Base-by-base conservation (phyloP, 768 basidiomycete species). In the Xanthoconium stramineum region DNA sequence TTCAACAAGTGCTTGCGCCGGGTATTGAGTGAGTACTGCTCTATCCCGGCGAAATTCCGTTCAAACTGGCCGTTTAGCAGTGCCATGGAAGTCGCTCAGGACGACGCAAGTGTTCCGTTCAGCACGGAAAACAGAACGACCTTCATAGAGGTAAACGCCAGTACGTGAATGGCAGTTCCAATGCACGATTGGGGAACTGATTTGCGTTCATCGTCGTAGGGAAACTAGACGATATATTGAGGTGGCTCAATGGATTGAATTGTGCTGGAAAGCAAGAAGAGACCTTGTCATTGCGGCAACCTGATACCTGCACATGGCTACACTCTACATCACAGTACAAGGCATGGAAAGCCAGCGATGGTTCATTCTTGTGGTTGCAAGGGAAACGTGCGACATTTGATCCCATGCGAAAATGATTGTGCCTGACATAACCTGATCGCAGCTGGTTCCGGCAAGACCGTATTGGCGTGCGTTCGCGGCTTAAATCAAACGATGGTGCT, bases 251-350 rank as follows among this genome's bases (percentile, higher is more conserved):
- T 37, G 61, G 52, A 48, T 46, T 62, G 39, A 53, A 24, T 14
- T 65, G 65, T 33, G 40, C 44, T 2, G 43, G 12, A 8, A 65
- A 54, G n/a, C 63, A 65, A 14, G 49, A 59, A 47, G 50, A 47
- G 10, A 59, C 57, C 0, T 17, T 45, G 17, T 51, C 47, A 0
- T 30, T 60, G 20, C 65, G 54, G 2, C 52, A 60, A 45, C 45
- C 53, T 19, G 52, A 49, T 32, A 66, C 63, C 17, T 65, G 49
- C 37, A 50, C 29, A 10, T 50, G 49, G 49, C 19, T 50, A 29
- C n/a, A 20, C 6, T 30, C 29, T 3, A 50, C 38, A 9, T 11
- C 15, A 3, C 37, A 39, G 28, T 50, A 50, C 14, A 19, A 12
- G 6, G n/a, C 49, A 2, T 50, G 49, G 49, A 50, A 29, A 37